A percentile compares a stretch with the other conserved stretches of the same genome.
Conservation (phyloP, 2,329 filamentous ascomycete species). For the Fusarium nurragi region DNA sequence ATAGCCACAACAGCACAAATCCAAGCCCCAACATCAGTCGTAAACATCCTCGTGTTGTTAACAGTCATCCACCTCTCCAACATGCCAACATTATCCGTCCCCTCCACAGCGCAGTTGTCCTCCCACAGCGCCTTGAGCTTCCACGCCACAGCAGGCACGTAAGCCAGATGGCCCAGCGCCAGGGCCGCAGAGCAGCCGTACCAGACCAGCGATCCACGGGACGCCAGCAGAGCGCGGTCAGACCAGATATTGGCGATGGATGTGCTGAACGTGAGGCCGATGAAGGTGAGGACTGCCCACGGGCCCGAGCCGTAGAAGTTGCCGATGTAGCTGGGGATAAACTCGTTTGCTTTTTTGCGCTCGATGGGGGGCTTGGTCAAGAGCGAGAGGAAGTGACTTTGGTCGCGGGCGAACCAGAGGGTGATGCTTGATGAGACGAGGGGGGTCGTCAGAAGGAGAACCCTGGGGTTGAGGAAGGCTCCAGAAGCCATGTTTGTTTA, state of each 20-base stretch:
- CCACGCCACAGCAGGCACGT: conserved; percentile 48
- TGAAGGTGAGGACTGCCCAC: conserved; percentile 47
- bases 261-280: conserved; percentile 49
- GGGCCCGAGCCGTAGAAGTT: conserved; percentile 53
- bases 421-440: conserved; percentile 59
- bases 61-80: conserved; percentile 47
- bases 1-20: conserved; percentile 47
- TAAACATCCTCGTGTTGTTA: conserved; percentile 47
- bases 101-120: conserved; percentile 30
- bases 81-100: conserved; percentile 44
- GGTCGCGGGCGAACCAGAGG: conserved; percentile 57
- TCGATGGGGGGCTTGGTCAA: conserved; percentile 47
- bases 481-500: conserved; percentile 49
- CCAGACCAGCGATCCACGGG: conserved; percentile 44
- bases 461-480: conserved; percentile 51
- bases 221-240: conserved; percentile 36
- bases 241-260: conserved; percentile 43
- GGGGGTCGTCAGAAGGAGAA: conserved; percentile 54
- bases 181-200: conserved; percentile 48
- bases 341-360: conserved; percentile 45
- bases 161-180: conserved; percentile 48
- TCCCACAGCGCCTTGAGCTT: conserved; percentile 47
- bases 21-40: conserved; percentile 50
- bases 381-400: conserved; percentile 54
- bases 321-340: conserved; percentile 56